Evolutionary conservation across 2,329 filamentous ascomycete genomes (phyloP), one percentile per base, ranked within the genome.

Genomic region (Xylariaceae sp.): DNA sequence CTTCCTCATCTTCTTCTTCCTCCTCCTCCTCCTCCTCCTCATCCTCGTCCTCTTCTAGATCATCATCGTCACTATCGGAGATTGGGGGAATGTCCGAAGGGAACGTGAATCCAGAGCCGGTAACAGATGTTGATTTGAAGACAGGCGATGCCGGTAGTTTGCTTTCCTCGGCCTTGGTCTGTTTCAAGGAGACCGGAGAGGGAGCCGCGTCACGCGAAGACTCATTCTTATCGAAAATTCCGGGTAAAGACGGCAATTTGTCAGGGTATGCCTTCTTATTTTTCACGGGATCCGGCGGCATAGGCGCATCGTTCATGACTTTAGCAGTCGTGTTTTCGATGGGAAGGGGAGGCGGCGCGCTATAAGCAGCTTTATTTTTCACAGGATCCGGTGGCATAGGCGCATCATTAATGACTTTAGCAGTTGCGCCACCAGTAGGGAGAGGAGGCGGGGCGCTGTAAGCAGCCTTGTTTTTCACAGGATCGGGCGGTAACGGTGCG

Each of bases 31-130:
- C 23, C 5, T 23, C 23, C 5, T 23, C 23, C 23, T 23, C 23
- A 23, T 23, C 23, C 23, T 23, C 23, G 4, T 10, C 80, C 80
- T 17, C 55, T 18, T 35, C 60, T 13, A 51, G 45, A 35, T 78
- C 75, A 7, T 76, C 76, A n/a, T 77, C 77, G 35, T 78, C 76
- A 59, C 65, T 72, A 67, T 71, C 71, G 1, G 70, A 70, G 30
- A 71, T 63, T 1, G 71, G 69, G 8, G 66, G 70, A 4, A 65
- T 63, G n/a, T 68, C 64, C 2, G 68, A 67, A 13, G 71, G 69
- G 41, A 73, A 72, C 50, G 66, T 69, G 51, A 72, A 72, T 1
- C 68, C 68, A 15, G 65, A 67, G 4, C 67, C 68, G 45, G 61
- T 57, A 11, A 65, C 58, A 41, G 63, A 57, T 15, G 62, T 45